A percentile compares a stretch with the other conserved stretches of the same genome.
These are phyloP conservation scores for Tephrocybe sp. DNA, from an alignment of 768 basidiomycete genomes.

Conservation along the genomic window DNA sequence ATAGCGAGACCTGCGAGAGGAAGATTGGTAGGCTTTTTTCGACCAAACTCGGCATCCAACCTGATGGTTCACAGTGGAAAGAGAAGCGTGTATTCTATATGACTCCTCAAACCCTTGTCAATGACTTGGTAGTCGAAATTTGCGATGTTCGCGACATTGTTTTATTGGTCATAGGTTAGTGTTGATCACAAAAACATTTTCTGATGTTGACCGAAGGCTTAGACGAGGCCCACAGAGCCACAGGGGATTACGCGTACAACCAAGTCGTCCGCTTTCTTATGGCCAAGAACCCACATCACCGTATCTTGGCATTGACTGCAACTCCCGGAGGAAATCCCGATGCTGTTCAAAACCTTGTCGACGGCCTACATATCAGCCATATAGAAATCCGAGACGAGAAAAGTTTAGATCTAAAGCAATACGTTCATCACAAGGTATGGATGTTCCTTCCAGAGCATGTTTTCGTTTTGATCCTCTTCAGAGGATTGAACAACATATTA, in stretches of 20 bases:
- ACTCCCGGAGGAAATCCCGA: conserved; percentile 88
- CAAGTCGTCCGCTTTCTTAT: conserved; percentile 86
- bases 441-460: neutral
- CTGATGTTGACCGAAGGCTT: neutral
- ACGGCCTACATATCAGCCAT: conserved; percentile 89
- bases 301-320: conserved; percentile 90
- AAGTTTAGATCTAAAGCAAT: conserved; percentile 81
- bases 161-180: conserved; percentile 81
- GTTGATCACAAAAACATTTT: neutral
- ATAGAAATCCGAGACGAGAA: conserved; percentile 94
- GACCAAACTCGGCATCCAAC: neutral
- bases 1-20: conserved; percentile 51
- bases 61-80: conserved; percentile 52
- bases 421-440: conserved; percentile 82
- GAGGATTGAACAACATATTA: conserved; percentile 76
- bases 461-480: conserved; percentile 24
- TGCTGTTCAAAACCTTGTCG: conserved; percentile 87
- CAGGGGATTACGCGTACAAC: conserved; percentile 91
- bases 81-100: conserved; percentile 90
- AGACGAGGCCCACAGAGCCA: conserved; percentile 97
- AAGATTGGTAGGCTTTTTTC: conserved; percentile 48
- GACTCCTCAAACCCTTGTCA: conserved; percentile 93
- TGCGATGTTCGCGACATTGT: conserved; percentile 82
- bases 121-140: conserved; percentile 71
- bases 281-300: conserved; percentile 92